Evolutionary conservation across 2,329 filamentous ascomycete genomes (phyloP), one percentile per base, ranked within the genome.

Genomic region (Arthrinium puccinioides): DNA sequence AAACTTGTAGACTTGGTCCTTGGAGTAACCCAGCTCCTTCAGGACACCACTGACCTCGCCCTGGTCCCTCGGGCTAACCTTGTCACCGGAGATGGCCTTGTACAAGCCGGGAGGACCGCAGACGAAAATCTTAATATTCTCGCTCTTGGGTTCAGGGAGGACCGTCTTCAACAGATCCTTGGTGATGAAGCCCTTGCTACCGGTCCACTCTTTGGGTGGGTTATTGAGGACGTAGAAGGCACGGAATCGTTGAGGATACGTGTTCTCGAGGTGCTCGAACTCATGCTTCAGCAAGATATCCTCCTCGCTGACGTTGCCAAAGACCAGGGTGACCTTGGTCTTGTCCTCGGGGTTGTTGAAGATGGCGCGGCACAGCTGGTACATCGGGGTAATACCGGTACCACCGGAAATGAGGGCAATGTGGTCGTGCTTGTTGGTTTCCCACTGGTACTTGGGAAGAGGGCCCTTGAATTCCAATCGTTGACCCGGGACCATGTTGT

Each of bases 341-440:
- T 92, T 89, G 70, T 98, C 92, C 29, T 86, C 78, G 43, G 90
- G 87, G 76, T 96, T 94, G 66, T 83, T 87, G 80, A 97, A 94
- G 67, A 98, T 95, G 57, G 82, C 76, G 45, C 87, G 87, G 47
- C 79, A 72, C 31, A 98, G 80, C 72, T 98, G 92, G 74, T 86
- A 97, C 90, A 97, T 96, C 50, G 92, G 92, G 9, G 92, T 92
- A 62, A 98, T 94, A 44, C 92, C 92, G 7, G 92, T 96, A 47
- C 92, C 92, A 53, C 92, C 92, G n/a, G 90, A 87, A 45, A 98
- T 76, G 48, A 90, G 72, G 26, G 78, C 82, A 52, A 94, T 79
- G 70, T 97, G 88, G 43, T 86, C 70, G 70, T 96, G 89, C 77
- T 95, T 96, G 76, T 97, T 97, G 50, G 82, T 57, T 37, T 77